A percentile compares a stretch with the other conserved stretches of the same genome.
These are phyloP conservation scores for Beauveria medogensis DNA, from an alignment of 2,329 filamentous ascomycete genomes.

Conservation along the genomic window DNA sequence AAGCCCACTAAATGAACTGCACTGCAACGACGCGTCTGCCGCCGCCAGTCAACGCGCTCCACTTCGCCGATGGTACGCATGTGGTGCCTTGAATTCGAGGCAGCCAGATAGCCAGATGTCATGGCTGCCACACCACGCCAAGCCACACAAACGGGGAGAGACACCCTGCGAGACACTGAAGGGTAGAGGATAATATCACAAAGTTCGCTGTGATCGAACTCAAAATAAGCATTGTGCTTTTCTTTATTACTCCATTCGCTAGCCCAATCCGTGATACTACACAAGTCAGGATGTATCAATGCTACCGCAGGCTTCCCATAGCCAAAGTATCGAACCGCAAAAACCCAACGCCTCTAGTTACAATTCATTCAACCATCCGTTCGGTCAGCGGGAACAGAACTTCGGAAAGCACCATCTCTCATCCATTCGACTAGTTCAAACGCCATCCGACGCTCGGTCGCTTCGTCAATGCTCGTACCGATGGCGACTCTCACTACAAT, in stretches of 20 bases:
- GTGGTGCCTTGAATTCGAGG: neutral
- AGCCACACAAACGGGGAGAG: constrained; percentile 1
- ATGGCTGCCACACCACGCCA: neutral
- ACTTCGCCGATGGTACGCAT: neutral
- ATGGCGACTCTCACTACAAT: constrained; percentile 45
- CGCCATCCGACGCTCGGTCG: constrained; percentile 62
- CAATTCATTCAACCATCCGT: constrained; percentile 12
- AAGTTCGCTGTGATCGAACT: neutral
- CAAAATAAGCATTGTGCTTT: neutral
- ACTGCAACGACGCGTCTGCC: neutral
- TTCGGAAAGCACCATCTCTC: constrained; percentile 35
- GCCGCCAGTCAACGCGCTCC: constrained; percentile 1
- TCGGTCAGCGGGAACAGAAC: constrained; percentile 18
- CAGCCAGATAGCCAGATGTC: neutral
- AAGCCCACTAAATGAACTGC: neutral
- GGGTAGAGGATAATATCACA: neutral
- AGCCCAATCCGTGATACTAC: neutral
- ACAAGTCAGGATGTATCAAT: neutral
- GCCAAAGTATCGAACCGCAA: neutral
- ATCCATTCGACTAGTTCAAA: constrained; percentile 89
- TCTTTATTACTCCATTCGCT: constrained; percentile 1
- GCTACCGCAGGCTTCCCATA: neutral
- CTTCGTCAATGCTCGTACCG: constrained; percentile 50
- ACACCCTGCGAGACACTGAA: neutral
- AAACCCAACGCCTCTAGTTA: neutral